phyloP scores from a whole-genome alignment of 441 rosid species.

The Raphanus hybrid region DNA sequence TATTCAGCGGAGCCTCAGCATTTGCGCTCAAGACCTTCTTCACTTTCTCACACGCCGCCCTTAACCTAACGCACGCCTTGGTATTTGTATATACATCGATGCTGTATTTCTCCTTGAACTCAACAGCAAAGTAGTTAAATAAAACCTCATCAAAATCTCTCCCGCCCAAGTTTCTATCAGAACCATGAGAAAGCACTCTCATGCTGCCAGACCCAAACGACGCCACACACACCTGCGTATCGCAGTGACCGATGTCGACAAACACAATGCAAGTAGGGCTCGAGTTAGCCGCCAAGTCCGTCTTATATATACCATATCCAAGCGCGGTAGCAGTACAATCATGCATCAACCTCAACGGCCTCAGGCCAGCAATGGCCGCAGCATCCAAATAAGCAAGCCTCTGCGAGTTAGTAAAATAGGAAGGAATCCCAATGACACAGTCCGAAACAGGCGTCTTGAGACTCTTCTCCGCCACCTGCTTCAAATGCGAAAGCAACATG shows the following conservation, averaged over 20 bases:
- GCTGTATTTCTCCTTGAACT: slow-evolving; percentile 76
- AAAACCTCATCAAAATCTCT: slow-evolving; percentile 90
- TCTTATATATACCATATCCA: slow-evolving; percentile 92
- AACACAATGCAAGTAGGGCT: slow-evolving; percentile 66
- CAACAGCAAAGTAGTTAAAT: slow-evolving; percentile 70
- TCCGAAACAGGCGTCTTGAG: slow-evolving; percentile 66
- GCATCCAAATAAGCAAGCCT: slow-evolving; percentile 87
- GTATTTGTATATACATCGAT: slow-evolving; percentile 80
- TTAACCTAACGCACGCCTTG: slow-evolving; percentile 77
- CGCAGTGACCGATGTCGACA: slow-evolving; percentile 91
- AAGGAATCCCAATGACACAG: slow-evolving; percentile 93
- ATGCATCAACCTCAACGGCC: slow-evolving; percentile 90
- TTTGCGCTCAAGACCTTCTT: slow-evolving; percentile 98
- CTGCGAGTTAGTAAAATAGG: slow-evolving; percentile 84
- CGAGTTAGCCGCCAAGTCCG: slow-evolving; percentile 62
- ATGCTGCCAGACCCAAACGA: slow-evolving; percentile 72
- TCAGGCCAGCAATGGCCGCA: slow-evolving; percentile 81
- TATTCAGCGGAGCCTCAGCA: slow-evolving; percentile 81
- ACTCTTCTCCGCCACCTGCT: slow-evolving; percentile 78
- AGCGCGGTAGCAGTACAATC: slow-evolving; percentile 94
- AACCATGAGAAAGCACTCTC: slow-evolving; percentile 84
- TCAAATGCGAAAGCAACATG: slow-evolving; percentile 90
- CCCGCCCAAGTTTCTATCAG: slow-evolving; percentile 82
- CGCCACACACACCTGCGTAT: slow-evolving; percentile 80
- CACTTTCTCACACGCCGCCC: slow-evolving; percentile 90